Evolutionary conservation across 495 filamentous ascomycete genomes (phyloP).

Genomic region (Aspergillus bertholletiae): DNA sequence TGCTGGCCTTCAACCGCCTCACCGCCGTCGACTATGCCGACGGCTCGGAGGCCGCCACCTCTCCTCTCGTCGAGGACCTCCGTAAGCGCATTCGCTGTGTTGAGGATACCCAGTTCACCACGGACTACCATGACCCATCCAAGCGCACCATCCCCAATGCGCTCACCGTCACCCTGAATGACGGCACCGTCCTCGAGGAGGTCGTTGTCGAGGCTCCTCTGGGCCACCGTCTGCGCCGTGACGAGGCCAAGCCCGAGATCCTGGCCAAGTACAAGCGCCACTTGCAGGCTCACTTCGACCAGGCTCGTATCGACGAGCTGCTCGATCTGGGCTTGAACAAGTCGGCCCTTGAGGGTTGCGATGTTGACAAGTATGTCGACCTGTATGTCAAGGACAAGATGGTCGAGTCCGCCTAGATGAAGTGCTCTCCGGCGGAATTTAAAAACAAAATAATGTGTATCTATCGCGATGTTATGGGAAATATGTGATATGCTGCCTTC

Average conservation of each 20-base stretch:
- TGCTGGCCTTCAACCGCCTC: slow-evolving; percentile 90
- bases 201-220: slow-evolving; percentile 92
- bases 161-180: slow-evolving; percentile 86
- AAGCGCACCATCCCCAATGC: slow-evolving; percentile 97
- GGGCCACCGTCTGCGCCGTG: slow-evolving; percentile 84
- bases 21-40: slow-evolving; percentile 91
- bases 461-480: not conserved
- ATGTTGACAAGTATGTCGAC: slow-evolving; percentile 91
- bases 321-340: slow-evolving; percentile 70
- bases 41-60: slow-evolving; percentile 84
- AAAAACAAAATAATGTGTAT: slow-evolving; percentile 15
- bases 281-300: slow-evolving; percentile 73
- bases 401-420: slow-evolving; percentile 17
- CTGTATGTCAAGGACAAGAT: slow-evolving; percentile 75
- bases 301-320: slow-evolving; percentile 72
- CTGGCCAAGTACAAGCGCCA: slow-evolving; percentile 93
- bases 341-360: slow-evolving; percentile 70
- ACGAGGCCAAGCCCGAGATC: slow-evolving; percentile 97
- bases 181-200: slow-evolving; percentile 90
- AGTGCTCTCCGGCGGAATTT: too few species aligned
- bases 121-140: slow-evolving; percentile 87
- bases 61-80: slow-evolving; percentile 81
- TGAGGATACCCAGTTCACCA: slow-evolving; percentile 91
- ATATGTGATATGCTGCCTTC: not conserved
- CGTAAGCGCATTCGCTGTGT: slow-evolving; percentile 90